Conservation (phyloP, 306 rosid species). For the Fragaria iinumae region DNA sequence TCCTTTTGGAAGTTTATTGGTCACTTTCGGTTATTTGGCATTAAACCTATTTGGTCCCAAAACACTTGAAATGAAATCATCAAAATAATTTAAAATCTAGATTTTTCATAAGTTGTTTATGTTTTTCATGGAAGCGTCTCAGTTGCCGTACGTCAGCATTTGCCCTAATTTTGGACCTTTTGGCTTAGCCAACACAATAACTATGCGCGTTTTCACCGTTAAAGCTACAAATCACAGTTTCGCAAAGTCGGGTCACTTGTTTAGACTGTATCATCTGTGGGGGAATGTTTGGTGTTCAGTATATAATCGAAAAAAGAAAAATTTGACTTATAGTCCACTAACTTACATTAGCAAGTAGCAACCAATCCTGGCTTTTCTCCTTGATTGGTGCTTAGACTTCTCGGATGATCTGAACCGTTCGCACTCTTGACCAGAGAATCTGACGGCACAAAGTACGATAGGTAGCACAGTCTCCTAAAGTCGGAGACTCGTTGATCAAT, state of each 20-base stretch:
- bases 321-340: not conserved
- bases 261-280: not conserved
- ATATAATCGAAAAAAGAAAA: not conserved
- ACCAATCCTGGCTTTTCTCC: not conserved
- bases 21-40: constrained; percentile 17
- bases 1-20: constrained; percentile 3
- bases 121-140: not conserved
- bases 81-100: not conserved
- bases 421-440: not conserved
- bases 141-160: not conserved
- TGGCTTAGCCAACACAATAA: not conserved
- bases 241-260: not conserved
- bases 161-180: not conserved
- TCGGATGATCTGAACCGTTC: constrained; percentile 4
- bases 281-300: not conserved
- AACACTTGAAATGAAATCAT: not conserved
- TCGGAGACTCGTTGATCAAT: constrained; percentile 9
- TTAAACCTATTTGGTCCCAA: not conserved
- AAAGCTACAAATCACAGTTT: not conserved
- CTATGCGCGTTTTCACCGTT: not conserved
- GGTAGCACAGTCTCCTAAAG: constrained; percentile 20
- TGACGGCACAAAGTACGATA: not conserved
- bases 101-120: not conserved
- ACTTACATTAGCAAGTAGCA: not conserved
- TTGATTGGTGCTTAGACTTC: not conserved